Evolutionary conservation across 2,329 filamentous ascomycete genomes (phyloP), one percentile per base, ranked within the genome.

Genomic region (Exophiala sp.): DNA sequence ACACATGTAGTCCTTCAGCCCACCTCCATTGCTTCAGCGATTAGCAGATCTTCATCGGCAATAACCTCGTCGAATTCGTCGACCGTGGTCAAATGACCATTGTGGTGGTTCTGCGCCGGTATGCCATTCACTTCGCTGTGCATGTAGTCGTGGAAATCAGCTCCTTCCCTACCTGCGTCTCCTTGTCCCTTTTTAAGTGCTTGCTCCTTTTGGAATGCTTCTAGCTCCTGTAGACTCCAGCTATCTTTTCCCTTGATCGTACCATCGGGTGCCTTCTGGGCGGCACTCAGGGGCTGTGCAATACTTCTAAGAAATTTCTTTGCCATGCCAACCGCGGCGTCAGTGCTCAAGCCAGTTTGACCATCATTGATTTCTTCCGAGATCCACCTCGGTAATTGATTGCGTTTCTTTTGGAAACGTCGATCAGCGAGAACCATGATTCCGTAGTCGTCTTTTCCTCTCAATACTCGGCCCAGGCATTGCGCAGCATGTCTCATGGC

Each of bases 401-500:
- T 79, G 35, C 91, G 81, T 74, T 97, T 97, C 75, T 94, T 95
- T 68, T 90, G 86, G 71, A 96, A 99, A 14, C 94, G 84, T 39
- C 89, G 86, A 70, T 99, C 94, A 2, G 95, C 94, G 24, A 99
- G 79, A 3, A 99, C 92, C 94, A 99, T 99, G 76, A 99, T 89
- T n/a, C 94, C 94, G 71, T 99, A 99, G 71, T 99, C 94, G 68
- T 99, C 95, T 71, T 99, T 99, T 20, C 94, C 94, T 65, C 94
- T 82, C 58, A 99, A 77, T 40, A 99, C 94, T 68, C 94, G 91
- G 11, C 94, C 95, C 1, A 99, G 78, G 66, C 94, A 99, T 69
- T 99, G 94, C 1, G 94, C 92, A 11, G 94, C 94, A 69, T 99
- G 94, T n/a, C 94, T 85, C 92, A 99, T 99, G 18, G 94, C 94